Percentiles rank a stretch among this genome's conserved stretches.
phyloP scores from a whole-genome alignment of 2,329 filamentous ascomycete genomes.

The Westerdykella sp. region DNA sequence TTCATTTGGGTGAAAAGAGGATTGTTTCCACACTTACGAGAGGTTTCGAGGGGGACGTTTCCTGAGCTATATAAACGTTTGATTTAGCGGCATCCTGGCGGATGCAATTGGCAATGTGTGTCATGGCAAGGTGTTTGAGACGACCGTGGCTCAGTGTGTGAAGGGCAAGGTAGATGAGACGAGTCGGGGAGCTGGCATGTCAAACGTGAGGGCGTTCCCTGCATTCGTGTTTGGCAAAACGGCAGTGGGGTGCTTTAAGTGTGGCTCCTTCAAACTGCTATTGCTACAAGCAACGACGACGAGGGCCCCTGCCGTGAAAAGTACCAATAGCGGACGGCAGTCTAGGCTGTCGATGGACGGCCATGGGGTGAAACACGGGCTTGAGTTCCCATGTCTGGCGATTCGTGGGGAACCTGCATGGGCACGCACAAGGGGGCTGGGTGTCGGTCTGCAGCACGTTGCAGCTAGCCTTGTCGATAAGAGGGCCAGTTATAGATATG shows the following conservation, averaged over 20 bases:
- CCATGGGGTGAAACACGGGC: conserved; percentile 34
- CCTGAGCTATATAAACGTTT: conserved; percentile 35
- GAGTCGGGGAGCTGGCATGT: conserved; percentile 32
- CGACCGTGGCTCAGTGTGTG: conserved; percentile 31
- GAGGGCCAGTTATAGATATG: conserved; percentile 13
- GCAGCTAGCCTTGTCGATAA: conserved; percentile 19
- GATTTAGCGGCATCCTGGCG: conserved; percentile 28
- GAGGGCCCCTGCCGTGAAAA: conserved; percentile 21
- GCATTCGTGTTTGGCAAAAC: conserved; percentile 31
- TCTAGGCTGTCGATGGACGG: conserved; percentile 34
- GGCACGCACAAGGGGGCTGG: conserved; percentile 7
- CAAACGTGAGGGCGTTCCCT: conserved; percentile 38
- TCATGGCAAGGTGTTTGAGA: conserved; percentile 35
- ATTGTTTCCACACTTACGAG: conserved; percentile 23
- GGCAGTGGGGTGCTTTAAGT: conserved; percentile 32
- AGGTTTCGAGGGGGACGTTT: conserved; percentile 27
- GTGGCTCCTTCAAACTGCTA: conserved; percentile 32
- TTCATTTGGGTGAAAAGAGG: conserved; percentile 22
- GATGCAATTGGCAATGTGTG: conserved; percentile 42
- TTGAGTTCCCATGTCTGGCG: conserved; percentile 35
- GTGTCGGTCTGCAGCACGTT: conserved; percentile 13
- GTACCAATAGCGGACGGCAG: conserved; percentile 28
- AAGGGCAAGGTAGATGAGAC: conserved; percentile 37
- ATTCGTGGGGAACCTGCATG: conserved; percentile 35
- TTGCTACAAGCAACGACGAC: conserved; percentile 32